Percentiles rank a stretch among this genome's conserved stretches.
Evolutionary conservation across 179 eudicot genomes (phyloP).

Genomic region (Beta lomatogona): DNA sequence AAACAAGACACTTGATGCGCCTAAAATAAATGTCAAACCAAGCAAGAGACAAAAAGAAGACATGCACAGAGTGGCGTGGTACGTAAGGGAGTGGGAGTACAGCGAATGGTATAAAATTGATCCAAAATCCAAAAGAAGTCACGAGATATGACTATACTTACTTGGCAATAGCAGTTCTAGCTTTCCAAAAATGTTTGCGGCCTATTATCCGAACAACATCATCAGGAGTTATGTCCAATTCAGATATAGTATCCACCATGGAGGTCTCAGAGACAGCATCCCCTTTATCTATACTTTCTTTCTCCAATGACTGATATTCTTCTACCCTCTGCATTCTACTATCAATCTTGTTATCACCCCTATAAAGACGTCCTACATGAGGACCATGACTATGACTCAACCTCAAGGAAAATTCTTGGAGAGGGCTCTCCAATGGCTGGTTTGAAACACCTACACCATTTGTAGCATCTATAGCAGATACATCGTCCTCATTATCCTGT

Average conservation of each 20-base stretch:
- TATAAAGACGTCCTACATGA: conserved; percentile 26
- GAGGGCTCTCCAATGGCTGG: conserved; percentile 28
- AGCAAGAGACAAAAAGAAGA: not conserved
- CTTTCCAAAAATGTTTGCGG: conserved; percentile 87
- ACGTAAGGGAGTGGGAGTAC: not conserved
- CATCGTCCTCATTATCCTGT: conserved; percentile 32
- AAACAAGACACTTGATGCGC: not conserved
- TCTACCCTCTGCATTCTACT: conserved; percentile 33
- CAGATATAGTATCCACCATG: conserved; percentile 62
- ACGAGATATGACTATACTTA: conserved; percentile 42
- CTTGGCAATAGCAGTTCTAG: conserved; percentile 86
- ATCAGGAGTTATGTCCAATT: conserved; percentile 65
- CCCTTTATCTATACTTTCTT: conserved; percentile 44
- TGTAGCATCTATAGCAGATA: conserved; percentile 29
- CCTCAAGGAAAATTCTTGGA: conserved; percentile 31
- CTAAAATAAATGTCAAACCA: not conserved
- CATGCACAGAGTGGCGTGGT: not conserved
- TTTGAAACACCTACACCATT: conserved; percentile 30
- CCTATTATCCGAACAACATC: conserved; percentile 84
- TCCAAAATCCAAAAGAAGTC: conserved; percentile 4
- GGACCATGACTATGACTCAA: conserved; percentile 29
- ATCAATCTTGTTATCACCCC: conserved; percentile 34
- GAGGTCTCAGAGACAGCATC: conserved; percentile 76
- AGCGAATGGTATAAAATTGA: not conserved
- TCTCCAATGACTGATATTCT: conserved; percentile 32